These are phyloP conservation scores for Coniosporium apollinis DNA, from an alignment of 495 filamentous ascomycete species.

Conservation along the genomic window DNA sequence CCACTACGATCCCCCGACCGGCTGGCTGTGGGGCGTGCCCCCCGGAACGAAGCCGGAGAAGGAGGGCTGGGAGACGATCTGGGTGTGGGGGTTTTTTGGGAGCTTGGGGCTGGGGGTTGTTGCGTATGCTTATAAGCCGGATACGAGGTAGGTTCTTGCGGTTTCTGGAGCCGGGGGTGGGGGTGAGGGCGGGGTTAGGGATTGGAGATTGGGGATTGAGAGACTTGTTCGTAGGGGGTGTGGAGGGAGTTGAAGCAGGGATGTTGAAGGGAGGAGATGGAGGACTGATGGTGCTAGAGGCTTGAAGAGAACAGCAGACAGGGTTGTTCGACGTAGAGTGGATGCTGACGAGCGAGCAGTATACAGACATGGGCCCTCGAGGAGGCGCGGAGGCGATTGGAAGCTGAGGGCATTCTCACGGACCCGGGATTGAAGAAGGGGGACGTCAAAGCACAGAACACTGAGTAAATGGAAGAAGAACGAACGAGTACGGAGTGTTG, in stretches of 20 bases:
- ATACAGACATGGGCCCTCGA: constrained; percentile 99
- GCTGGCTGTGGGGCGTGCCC: constrained; percentile 80
- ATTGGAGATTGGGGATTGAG: no score
- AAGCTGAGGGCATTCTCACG: constrained; percentile 83
- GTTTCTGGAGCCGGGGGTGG: no score
- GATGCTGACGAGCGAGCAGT: constrained; percentile 29
- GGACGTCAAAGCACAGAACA: not conserved
- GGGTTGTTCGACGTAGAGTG: not conserved
- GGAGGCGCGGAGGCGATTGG: constrained; percentile 82
- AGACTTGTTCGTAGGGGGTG: no score
- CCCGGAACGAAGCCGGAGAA: constrained; percentile 89
- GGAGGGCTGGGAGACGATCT: constrained; percentile 88
- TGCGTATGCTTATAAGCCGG: constrained; percentile 91
- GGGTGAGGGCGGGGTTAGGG: not conserved
- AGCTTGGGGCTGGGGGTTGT: constrained; percentile 55
- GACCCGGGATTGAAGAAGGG: constrained; percentile 37
- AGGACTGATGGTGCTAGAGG: not conserved
- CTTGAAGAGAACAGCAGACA: not conserved
- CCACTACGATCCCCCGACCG: constrained; percentile 79
- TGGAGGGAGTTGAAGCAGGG: not conserved
- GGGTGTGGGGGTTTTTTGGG: constrained; percentile 83
- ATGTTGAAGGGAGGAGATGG: not conserved
- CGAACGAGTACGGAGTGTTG: no score
- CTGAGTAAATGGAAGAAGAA: not conserved
- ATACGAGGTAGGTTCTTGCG: constrained; percentile 69